These are phyloP conservation scores for Amoebophrya sp. DNA, from an alignment of 169 alveolate genomes.

Conservation along the genomic window DNA sequence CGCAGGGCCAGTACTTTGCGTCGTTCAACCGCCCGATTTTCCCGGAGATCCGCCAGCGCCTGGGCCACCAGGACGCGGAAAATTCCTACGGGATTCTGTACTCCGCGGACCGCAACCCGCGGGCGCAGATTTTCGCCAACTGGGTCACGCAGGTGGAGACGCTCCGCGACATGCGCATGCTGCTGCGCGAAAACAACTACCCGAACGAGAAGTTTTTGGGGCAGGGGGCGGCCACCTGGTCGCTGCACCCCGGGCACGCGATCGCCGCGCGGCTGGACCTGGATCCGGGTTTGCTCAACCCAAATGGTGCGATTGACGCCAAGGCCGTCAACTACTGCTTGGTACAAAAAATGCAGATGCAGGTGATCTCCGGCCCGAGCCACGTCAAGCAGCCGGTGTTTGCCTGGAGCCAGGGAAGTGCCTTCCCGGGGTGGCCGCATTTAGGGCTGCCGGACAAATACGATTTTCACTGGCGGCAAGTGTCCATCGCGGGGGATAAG, in stretches of 20 bases:
- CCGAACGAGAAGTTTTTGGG: neutral
- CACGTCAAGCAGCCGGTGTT: neutral
- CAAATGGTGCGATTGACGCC: neutral
- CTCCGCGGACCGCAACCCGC: neutral
- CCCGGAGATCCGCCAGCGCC: neutral
- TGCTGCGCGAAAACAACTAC: neutral
- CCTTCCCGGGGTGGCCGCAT: constrained; percentile 13
- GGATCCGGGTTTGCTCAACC: neutral
- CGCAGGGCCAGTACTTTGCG: neutral
- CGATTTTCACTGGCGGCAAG: neutral
- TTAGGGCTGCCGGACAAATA: neutral
- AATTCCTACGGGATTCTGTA: neutral
- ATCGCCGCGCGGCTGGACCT: neutral
- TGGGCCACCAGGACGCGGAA: neutral
- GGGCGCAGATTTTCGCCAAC: neutral
- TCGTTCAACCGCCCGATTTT: neutral
- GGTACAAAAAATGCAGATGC: neutral
- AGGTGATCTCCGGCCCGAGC: neutral
- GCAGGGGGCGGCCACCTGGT: neutral
- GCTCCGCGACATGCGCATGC: neutral
- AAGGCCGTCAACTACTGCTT: neutral
- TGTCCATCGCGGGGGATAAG: neutral
- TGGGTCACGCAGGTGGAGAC: neutral
- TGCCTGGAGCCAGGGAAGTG: neutral
- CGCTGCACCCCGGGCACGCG: neutral